Evolutionary conservation across 2,329 filamentous ascomycete genomes (phyloP).

Genomic region (Cordyceps pruinosa): DNA sequence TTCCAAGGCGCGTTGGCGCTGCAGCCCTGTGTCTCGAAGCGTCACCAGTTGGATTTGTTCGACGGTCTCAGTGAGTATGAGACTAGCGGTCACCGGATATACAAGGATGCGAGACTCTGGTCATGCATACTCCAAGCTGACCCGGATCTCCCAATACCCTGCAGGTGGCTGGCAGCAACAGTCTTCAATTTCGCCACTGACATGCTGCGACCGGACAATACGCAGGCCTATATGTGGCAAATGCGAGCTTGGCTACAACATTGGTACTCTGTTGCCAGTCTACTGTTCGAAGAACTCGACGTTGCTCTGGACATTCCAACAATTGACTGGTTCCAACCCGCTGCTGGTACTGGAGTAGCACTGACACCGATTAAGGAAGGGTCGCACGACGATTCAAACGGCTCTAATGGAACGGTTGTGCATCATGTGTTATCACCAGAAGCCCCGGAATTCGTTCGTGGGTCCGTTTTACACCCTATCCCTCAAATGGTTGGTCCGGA

Average conservation of each 20-base stretch:
- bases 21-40: constrained; percentile 23
- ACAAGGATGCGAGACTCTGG: constrained; percentile 25
- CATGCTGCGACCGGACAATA: constrained; percentile 18
- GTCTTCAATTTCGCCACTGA: constrained; percentile 26
- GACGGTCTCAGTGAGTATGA: constrained; percentile 19
- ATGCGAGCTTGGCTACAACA: constrained; percentile 25
- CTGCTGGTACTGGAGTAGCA: constrained; percentile 6
- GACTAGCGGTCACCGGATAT: constrained; percentile 18
- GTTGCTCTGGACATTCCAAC: constrained; percentile 17
- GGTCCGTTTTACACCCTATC: neutral
- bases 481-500: neutral
- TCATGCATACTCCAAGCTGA: constrained; percentile 23
- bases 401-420: constrained; percentile 3
- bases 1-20: constrained; percentile 22
- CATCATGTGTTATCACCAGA: neutral
- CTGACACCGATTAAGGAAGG: neutral
- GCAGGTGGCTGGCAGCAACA: constrained; percentile 26
- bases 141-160: constrained; percentile 20
- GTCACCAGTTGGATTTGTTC: constrained; percentile 19
- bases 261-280: constrained; percentile 22
- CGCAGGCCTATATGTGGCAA: constrained; percentile 17
- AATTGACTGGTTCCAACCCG: constrained; percentile 22
- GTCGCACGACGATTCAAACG: neutral
- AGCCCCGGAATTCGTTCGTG: neutral
- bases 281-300: constrained; percentile 17